phyloP scores from a whole-genome alignment of 169 alveolate genomes.

The Eimeria tenella region DNA sequence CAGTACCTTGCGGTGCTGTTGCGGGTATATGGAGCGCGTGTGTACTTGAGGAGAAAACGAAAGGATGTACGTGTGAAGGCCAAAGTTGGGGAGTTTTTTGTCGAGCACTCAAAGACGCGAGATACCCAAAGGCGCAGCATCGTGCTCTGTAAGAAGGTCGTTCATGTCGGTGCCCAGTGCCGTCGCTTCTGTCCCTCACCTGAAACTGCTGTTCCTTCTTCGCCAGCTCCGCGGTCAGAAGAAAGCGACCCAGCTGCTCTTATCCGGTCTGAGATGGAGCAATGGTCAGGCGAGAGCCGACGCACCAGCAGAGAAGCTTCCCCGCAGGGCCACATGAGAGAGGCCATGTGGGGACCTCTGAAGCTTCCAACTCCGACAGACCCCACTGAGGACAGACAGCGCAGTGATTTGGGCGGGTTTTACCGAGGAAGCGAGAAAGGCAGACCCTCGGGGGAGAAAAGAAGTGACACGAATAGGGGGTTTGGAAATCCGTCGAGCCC shows the following conservation, averaged over 20 bases:
- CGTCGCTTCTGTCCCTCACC: constrained; percentile 29
- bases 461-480: background rate
- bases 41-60: constrained; percentile 28
- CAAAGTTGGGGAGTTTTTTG: constrained; percentile 73
- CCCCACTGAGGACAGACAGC: background rate
- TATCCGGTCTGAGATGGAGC: constrained; percentile 14
- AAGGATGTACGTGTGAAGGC: constrained; percentile 29
- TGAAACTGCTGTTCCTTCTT: constrained; percentile 8
- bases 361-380: background rate
- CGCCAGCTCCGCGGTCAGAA: constrained; percentile 24
- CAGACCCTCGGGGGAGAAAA: background rate
- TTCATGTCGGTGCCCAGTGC: constrained; percentile 61
- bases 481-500: background rate
- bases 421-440: constrained; percentile 13
- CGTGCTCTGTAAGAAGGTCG: constrained; percentile 53
- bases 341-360: constrained; percentile 26
- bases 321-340: constrained; percentile 1
- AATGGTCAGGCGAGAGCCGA: constrained; percentile 45
- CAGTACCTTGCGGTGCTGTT: constrained; percentile 74
- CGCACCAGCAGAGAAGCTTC: constrained; percentile 20
- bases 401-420: background rate
- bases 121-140: constrained; percentile 61
- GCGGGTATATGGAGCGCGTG: constrained; percentile 29
- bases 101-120: constrained; percentile 48
- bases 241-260: constrained; percentile 60